Base-by-base conservation (phyloP, 192 early-diverging fungal species). In the Backusella tuberculispora region DNA sequence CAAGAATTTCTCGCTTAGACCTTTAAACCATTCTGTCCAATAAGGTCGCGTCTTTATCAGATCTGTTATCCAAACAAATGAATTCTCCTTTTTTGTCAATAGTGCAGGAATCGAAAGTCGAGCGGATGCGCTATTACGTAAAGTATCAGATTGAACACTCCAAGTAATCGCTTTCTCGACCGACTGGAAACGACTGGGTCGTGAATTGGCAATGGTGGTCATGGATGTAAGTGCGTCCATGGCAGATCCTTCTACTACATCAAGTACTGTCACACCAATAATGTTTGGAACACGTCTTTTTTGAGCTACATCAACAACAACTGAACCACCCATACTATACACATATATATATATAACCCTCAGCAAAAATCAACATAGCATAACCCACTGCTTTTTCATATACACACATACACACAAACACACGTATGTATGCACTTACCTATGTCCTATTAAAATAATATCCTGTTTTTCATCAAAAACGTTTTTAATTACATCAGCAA, bases 241-340 rank as follows among this genome's bases (percentile, higher is more conserved):
- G 8, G 89, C 89, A 8, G 85, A 86, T 2, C 94, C 94, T 80
- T 95, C 94, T 41, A 94, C 93, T 42, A 95, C 91, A 78, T 95
- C 94, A 15, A 95, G 72, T 0, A 94, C 87, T 5, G 87, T 86
- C 10, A 95, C 79, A 1, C 94, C 93, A 10, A 85, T 64, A 0
- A 93, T 66, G 29, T 84, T 83, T 17, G 75, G 48, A 8, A 93
- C 70, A 74, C 79, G 67, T 47, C 76, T 73, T 34, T 85, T 83
- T 24, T 83, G 83, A 0, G 89, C 91, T 6, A 82, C 89, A 72
- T 93, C 86, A 7, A 89, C 85, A 13, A 91, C 87, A 17, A 95
- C 91, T 1, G 92, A 87, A 4, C 94, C 94, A 47, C 94, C 94
- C 90, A 95, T 91, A 75, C 93, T 91, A 72, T 40, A 34, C 50